Conservation (phyloP, 1,284 basidiomycete genomes). For the Pseudozyma pruni region DNA sequence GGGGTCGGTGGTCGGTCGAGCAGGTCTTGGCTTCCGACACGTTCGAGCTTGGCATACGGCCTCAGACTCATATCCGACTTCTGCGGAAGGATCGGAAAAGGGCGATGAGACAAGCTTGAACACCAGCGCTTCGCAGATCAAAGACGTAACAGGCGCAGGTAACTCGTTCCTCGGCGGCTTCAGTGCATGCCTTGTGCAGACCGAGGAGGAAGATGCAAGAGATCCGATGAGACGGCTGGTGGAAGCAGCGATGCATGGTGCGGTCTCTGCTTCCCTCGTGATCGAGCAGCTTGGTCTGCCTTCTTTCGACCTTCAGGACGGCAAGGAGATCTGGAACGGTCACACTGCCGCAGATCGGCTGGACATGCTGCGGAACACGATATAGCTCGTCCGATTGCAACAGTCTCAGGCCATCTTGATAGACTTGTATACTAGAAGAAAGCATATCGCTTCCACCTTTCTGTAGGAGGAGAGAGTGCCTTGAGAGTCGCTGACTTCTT, state of each 20-base stretch:
- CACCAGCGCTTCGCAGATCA: conserved; percentile 16
- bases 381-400: too few relatives aligned
- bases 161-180: conserved; percentile 56
- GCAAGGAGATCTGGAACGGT: conserved; percentile 43
- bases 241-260: conserved; percentile 41
- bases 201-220: conserved; percentile 2
- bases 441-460: too few relatives aligned
- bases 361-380: neutral
- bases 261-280: conserved; percentile 48
- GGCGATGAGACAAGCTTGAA: neutral
- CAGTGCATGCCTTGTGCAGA: conserved; percentile 30
- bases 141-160: conserved; percentile 55
- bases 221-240: conserved; percentile 8
- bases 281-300: conserved; percentile 56
- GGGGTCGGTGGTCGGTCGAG: conserved; percentile 44
- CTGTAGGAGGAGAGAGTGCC: too few relatives aligned
- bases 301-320: conserved; percentile 18
- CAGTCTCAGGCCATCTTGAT: too few relatives aligned
- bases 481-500: too few relatives aligned
- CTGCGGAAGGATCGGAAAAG: too few relatives aligned
- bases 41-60: conserved; percentile 43
- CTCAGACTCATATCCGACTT: neutral
- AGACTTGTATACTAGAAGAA: too few relatives aligned
- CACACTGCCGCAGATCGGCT: conserved; percentile 12
- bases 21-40: conserved; percentile 19